phyloP scores from a whole-genome alignment of 495 filamentous ascomycete species.

The Penicillium pulvis region DNA sequence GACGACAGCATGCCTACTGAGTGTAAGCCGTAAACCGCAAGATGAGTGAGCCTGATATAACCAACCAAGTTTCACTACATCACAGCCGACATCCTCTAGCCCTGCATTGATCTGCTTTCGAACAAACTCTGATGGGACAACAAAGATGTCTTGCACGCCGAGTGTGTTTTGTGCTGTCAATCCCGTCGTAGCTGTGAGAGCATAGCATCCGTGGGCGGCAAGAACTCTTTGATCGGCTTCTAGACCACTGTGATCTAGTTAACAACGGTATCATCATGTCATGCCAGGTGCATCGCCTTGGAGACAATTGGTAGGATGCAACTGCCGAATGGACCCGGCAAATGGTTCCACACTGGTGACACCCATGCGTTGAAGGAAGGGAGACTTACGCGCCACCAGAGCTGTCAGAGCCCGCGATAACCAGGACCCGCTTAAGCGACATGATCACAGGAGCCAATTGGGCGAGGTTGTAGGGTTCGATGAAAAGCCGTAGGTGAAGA shows the following conservation, averaged over 20 bases:
- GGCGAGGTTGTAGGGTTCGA: neutral
- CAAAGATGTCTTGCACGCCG: slow-evolving; percentile 80
- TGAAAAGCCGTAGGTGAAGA: slow-evolving; percentile 46
- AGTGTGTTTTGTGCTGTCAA: slow-evolving; percentile 93
- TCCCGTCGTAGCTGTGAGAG: slow-evolving; percentile 94
- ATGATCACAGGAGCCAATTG: slow-evolving; percentile 29
- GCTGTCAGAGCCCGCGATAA: slow-evolving; percentile 85
- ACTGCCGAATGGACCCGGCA: neutral
- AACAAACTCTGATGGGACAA: slow-evolving; percentile 76
- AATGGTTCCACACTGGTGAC: neutral
- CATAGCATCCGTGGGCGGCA: slow-evolving; percentile 88
- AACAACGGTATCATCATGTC: slow-evolving; percentile 4
- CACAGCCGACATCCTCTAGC: slow-evolving; percentile 79
- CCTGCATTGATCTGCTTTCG: slow-evolving; percentile 81
- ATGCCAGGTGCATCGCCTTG: neutral
- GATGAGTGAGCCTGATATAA: slow-evolving; percentile 7
- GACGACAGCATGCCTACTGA: slow-evolving; percentile 84
- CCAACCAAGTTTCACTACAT: slow-evolving; percentile 89
- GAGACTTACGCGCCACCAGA: slow-evolving; percentile 80
- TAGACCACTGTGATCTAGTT: slow-evolving; percentile 64
- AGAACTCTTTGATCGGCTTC: slow-evolving; percentile 97
- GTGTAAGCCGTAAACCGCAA: slow-evolving; percentile 5
- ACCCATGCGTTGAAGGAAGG: neutral
- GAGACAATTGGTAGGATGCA: slow-evolving; percentile 2
- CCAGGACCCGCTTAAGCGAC: slow-evolving; percentile 61